Conservation (phyloP, 179 eudicot genomes). For the Heliamphora pulchella region DNA sequence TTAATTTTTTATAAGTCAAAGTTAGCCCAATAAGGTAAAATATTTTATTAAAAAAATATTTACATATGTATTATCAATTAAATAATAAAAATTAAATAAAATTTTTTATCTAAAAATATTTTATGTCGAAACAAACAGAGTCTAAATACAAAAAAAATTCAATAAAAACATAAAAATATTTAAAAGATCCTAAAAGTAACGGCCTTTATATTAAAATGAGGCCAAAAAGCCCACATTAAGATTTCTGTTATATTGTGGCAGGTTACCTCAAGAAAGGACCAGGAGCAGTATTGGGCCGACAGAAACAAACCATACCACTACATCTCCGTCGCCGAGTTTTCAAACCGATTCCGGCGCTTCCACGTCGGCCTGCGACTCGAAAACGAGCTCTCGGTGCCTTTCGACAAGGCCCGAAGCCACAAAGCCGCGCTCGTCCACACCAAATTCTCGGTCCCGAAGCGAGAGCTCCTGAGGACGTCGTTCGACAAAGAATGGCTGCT, state of each 20-base stretch:
- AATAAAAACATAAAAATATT: too few relatives aligned
- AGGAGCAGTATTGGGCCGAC: slow-evolving; percentile 86
- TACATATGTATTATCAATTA: too few relatives aligned
- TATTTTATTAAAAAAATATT: too few relatives aligned
- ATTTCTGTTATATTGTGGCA: slow-evolving; percentile 6
- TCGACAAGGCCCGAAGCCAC: slow-evolving; percentile 51
- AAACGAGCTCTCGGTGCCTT: slow-evolving; percentile 73
- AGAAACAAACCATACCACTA: slow-evolving; percentile 47
- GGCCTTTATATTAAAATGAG: too few relatives aligned
- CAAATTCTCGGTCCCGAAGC: slow-evolving; percentile 52
- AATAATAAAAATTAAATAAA: too few relatives aligned
- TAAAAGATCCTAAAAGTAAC: too few relatives aligned
- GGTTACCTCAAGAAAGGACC: slow-evolving; percentile 93
- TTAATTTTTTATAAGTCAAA: too few relatives aligned
- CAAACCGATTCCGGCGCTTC: slow-evolving; percentile 54
- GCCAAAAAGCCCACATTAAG: too few relatives aligned
- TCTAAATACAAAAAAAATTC: too few relatives aligned
- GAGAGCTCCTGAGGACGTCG: slow-evolving; percentile 66
- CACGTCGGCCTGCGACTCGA: slow-evolving; percentile 76
- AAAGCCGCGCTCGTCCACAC: slow-evolving; percentile 60
- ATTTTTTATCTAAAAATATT: too few relatives aligned
- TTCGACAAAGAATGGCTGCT: slow-evolving; percentile 84
- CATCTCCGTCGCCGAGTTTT: slow-evolving; percentile 65
- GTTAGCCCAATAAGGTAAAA: too few relatives aligned
- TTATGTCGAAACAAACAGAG: too few relatives aligned